Evolutionary conservation across 1,284 basidiomycete species (phyloP).

Genomic region (Apiotrichum siamense): DNA sequence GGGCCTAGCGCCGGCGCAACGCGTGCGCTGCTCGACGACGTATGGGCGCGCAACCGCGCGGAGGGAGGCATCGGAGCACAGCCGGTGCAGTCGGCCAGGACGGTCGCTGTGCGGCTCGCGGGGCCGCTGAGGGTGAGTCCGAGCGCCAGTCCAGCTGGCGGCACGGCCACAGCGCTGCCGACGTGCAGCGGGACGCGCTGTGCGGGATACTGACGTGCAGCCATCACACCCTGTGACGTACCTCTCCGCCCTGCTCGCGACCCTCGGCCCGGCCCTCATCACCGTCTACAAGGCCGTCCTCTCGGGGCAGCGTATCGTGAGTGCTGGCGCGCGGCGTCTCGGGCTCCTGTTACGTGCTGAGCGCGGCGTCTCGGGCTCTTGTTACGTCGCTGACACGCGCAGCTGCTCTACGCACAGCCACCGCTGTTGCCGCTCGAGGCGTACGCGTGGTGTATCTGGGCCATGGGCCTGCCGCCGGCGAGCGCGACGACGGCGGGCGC

Average conservation of each 20-base stretch:
- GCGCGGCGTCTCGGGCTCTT: too few relatives aligned
- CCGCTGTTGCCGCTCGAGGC: conserved; percentile 36
- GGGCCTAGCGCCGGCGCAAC: neutral
- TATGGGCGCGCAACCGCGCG: conserved; percentile 13
- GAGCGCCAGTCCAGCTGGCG: too few relatives aligned
- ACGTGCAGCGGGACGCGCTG: too few relatives aligned
- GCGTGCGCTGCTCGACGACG: conserved; percentile 11
- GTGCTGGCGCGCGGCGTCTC: conserved; percentile 11
- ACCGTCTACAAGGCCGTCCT: conserved; percentile 37
- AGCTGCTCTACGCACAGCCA: conserved; percentile 41
- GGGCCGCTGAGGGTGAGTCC: conserved; percentile 6
- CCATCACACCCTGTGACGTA: conserved; percentile 31
- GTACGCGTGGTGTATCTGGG: conserved; percentile 39
- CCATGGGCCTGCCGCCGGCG: conserved; percentile 33
- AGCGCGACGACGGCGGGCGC: conserved; percentile 13
- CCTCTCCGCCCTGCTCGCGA: conserved; percentile 29
- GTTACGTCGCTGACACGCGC: neutral
- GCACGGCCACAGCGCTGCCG: too few relatives aligned
- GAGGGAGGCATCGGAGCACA: neutral
- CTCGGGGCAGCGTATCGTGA: conserved; percentile 35
- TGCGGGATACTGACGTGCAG: conserved; percentile 14
- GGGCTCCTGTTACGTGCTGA: neutral
- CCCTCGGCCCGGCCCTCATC: conserved; percentile 36
- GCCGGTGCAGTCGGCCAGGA: conserved; percentile 3
- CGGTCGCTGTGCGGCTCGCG: conserved; percentile 5